Conservation (phyloP, 2,329 filamentous ascomycete species). For the Aspergillus tanneri region DNA sequence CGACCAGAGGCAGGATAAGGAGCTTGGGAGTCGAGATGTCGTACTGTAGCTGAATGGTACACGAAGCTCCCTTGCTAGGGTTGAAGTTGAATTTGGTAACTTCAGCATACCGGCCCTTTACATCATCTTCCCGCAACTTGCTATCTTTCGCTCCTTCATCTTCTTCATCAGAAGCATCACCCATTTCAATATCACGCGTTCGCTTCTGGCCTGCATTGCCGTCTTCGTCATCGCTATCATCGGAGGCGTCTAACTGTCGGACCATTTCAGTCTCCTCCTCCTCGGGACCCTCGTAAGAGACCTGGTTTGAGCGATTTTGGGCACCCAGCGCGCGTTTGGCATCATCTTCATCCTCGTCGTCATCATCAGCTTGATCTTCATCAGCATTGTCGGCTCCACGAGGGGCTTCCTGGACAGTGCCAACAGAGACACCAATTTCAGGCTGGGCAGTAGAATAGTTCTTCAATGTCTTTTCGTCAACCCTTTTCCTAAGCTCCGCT, state of each 20-base stretch:
- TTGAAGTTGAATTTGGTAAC: conserved; percentile 79
- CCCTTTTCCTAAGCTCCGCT: conserved; percentile 77
- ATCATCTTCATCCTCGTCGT: conserved; percentile 76
- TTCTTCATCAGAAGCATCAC: conserved; percentile 43
- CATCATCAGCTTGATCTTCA: conserved; percentile 66
- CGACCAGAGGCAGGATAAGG: conserved; percentile 86
- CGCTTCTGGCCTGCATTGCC: conserved; percentile 29
- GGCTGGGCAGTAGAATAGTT: conserved; percentile 69
- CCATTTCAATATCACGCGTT: conserved; percentile 39
- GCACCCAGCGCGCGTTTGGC: conserved; percentile 59
- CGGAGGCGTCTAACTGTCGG: conserved; percentile 59
- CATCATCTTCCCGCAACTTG: conserved; percentile 60
- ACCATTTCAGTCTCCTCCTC: conserved; percentile 84
- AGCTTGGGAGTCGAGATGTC: conserved; percentile 79
- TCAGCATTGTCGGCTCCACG: conserved; percentile 52
- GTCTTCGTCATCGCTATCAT: conserved; percentile 57
- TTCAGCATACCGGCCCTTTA: conserved; percentile 64
- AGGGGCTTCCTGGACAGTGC: conserved; percentile 54
- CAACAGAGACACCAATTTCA: conserved; percentile 66
- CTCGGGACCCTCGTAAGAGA: conserved; percentile 89
- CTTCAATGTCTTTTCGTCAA: conserved; percentile 55
- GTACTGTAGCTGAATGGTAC: conserved; percentile 80
- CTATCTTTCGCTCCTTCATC: conserved; percentile 44
- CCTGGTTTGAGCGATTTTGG: conserved; percentile 74
- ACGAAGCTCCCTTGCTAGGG: conserved; percentile 69